These are phyloP conservation scores for Phytophthora pini DNA, from an alignment of 352 stramenopile species.

Conservation along the genomic window DNA sequence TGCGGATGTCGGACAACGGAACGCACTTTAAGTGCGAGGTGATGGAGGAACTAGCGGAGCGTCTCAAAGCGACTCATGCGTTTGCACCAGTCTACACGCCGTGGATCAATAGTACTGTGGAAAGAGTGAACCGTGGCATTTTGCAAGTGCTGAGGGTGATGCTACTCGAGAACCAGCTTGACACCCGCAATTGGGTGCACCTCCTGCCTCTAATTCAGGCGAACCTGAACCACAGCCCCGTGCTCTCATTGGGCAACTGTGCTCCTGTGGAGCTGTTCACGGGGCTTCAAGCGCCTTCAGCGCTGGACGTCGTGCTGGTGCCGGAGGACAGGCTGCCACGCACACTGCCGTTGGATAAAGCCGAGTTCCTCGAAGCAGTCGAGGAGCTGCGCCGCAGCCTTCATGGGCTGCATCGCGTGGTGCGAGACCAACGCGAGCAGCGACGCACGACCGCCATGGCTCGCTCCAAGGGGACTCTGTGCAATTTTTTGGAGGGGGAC, in stretches of 20 bases:
- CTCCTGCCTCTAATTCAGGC: conserved; percentile 12
- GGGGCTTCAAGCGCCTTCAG: background rate
- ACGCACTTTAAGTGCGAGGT: conserved; percentile 13
- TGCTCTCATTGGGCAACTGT: conserved; percentile 10
- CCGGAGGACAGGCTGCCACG: background rate
- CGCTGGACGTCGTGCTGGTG: conserved; percentile 1
- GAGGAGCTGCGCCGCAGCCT: conserved; percentile 1
- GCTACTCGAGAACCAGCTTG: conserved; percentile 5
- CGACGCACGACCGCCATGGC: conserved; percentile 5
- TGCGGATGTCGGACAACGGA: conserved; percentile 9
- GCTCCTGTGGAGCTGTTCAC: conserved; percentile 12
- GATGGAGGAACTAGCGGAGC: conserved; percentile 2
- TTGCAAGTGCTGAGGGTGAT: conserved; percentile 12
- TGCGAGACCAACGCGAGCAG: background rate
- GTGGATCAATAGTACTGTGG: conserved; percentile 7
- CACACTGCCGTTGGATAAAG: conserved; percentile 1
- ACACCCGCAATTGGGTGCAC: conserved; percentile 20
- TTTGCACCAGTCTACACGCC: conserved; percentile 9
- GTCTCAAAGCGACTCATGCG: background rate
- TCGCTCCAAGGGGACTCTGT: conserved; percentile 9
- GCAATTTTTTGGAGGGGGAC: conserved; percentile 22
- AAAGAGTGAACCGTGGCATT: conserved; percentile 10
- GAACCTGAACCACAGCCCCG: conserved; percentile 5
- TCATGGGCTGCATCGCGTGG: background rate
- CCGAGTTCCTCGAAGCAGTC: background rate